Percentiles rank a stretch among this genome's conserved stretches.
These are phyloP conservation scores for Hyaloscypha hepaticicola DNA, from an alignment of 495 filamentous ascomycete genomes.

Conservation along the genomic window DNA sequence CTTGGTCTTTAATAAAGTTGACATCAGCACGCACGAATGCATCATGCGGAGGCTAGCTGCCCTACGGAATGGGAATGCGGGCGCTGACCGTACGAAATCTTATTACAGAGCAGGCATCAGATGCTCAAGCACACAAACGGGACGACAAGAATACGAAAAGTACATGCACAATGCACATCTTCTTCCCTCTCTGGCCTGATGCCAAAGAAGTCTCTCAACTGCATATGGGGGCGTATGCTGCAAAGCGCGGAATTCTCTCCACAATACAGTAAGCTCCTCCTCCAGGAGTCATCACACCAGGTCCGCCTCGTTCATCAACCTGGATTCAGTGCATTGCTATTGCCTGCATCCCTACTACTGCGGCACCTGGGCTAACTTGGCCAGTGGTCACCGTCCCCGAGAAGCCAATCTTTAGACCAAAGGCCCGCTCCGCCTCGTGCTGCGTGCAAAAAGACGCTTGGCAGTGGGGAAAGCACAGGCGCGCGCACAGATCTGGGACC, in stretches of 20 bases:
- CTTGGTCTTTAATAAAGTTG: neutral
- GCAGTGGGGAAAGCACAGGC: slow-evolving; percentile 3
- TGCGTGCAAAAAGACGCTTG: neutral
- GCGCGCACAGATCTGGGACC: neutral
- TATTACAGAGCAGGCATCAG: neutral
- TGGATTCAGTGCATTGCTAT: slow-evolving; percentile 1
- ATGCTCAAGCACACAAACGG: neutral
- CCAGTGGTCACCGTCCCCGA: neutral
- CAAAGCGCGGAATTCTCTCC: neutral
- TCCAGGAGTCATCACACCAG: neutral
- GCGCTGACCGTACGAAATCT: neutral
- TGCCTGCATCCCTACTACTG: slow-evolving; percentile 5
- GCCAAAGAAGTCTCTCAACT: slow-evolving; percentile 9
- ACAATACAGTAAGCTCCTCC: slow-evolving; percentile 1
- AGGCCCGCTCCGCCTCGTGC: slow-evolving; percentile 12
- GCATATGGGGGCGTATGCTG: slow-evolving; percentile 2
- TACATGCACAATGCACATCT: slow-evolving; percentile 3
- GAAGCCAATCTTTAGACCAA: slow-evolving; percentile 10
- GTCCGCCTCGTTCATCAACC: slow-evolving; percentile 3
- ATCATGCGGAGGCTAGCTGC: neutral
- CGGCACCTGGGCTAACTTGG: slow-evolving; percentile 1
- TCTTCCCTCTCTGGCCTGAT: slow-evolving; percentile 19
- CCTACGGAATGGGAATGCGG: neutral
- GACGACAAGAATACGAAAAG: neutral
- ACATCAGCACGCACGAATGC: slow-evolving; percentile 1